Conservation (phyloP, 2,329 filamentous ascomycete genomes). For the Ophiostoma sp. region DNA sequence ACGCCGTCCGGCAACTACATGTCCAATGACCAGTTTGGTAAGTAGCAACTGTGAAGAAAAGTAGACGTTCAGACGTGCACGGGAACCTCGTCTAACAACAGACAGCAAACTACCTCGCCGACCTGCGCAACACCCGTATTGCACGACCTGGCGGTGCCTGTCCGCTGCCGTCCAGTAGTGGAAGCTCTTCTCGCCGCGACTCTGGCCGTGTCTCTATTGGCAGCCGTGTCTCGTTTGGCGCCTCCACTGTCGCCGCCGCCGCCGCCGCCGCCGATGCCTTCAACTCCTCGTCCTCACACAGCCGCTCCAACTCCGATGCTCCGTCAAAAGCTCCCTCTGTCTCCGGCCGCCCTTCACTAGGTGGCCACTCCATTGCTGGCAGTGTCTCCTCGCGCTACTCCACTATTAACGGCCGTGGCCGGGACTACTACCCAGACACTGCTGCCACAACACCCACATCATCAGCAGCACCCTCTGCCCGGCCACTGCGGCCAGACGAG, state of each 20-base stretch:
- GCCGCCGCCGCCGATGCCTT: slow-evolving; percentile 30
- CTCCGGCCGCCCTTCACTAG: slow-evolving; percentile 23
- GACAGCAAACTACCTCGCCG: slow-evolving; percentile 68
- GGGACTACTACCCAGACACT: slow-evolving; percentile 54
- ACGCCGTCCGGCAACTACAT: slow-evolving; percentile 65
- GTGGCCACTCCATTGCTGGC: slow-evolving; percentile 45
- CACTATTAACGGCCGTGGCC: slow-evolving; percentile 45
- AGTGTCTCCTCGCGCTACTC: slow-evolving; percentile 56
- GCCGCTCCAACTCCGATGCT: slow-evolving; percentile 31
- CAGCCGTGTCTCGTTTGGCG: slow-evolving; percentile 21
- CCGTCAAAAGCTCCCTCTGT: neutral
- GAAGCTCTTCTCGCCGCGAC: slow-evolving; percentile 33
- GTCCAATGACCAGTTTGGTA: slow-evolving; percentile 65
- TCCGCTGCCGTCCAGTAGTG: slow-evolving; percentile 51
- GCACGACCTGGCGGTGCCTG: slow-evolving; percentile 70
- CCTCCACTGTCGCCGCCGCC: slow-evolving; percentile 30
- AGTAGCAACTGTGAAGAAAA: neutral
- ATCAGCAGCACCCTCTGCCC: neutral
- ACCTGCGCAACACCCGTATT: slow-evolving; percentile 67
- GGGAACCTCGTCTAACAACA: neutral
- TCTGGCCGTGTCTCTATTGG: slow-evolving; percentile 19
- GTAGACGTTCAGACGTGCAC: neutral
- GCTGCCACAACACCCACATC: slow-evolving; percentile 29
- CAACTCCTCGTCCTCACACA: slow-evolving; percentile 29
- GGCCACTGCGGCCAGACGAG: slow-evolving; percentile 56